Evolutionary conservation across 2,329 filamentous ascomycete genomes (phyloP), one percentile per base, ranked within the genome.

Genomic region (Fusarium globosum): DNA sequence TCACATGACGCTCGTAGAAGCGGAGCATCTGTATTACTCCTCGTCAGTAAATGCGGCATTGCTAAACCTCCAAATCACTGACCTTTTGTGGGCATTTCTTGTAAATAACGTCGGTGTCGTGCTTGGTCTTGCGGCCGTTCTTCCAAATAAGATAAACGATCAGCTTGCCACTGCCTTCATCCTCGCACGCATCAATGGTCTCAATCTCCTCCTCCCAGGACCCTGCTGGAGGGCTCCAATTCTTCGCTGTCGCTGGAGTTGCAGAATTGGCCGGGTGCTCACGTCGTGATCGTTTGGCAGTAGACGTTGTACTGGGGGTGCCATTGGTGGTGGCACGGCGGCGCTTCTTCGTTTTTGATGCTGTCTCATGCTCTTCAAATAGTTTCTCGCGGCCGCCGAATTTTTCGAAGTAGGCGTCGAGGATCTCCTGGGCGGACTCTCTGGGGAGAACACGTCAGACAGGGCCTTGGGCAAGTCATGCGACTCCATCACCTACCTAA

Each of bases 1-100:
- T 86, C 38, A 90, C 86, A 65, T 90, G 88, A 16, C 84, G 84
- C 76, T 90, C 88, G 78, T 90, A 90, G 71, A 89, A 90, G 42
- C 85, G 85, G 15, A 90, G 82, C 86, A 90, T 90, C 88, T 90
- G 59, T 11, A 28, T 20, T 18, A 20, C 39, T 43, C 71, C 43
- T 72, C n/a, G 72, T 60, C 41, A 28, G 64, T 6, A 30, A 15
- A 33, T 45, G 43, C 15, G 26, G 10, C 49, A 38, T 23, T 28
- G 15, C 16, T 21, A 28, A 33, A 30, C 16, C 28, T 26, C 28
- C 15, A 14, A 15, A 30, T n/a, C 35, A 61, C 83, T 63, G 80
- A 92, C 92, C 87, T 92, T 93, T 79, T 96, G 93, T 0, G 94
- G 94, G 74, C 93, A 95, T 75, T 94, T 91, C 77, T 90, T 88